phyloP scores from a whole-genome alignment of 2,329 filamentous ascomycete species.

The Dactylellina sp. region DNA sequence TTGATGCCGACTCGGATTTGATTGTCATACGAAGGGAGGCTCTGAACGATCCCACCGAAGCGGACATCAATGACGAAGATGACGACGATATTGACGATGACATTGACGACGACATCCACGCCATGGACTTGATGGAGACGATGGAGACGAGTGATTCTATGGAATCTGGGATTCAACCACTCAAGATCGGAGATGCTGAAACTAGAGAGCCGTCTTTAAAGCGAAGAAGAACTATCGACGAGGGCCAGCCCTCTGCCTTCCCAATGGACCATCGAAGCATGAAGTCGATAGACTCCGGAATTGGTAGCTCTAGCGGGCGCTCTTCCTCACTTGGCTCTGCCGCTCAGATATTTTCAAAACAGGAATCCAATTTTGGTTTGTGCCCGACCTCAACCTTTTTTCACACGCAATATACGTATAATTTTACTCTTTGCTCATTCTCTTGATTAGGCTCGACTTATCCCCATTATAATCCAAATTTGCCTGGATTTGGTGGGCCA shows the following conservation, averaged over 20 bases:
- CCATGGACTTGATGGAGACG: slow-evolving; percentile 52
- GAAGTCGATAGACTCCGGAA: slow-evolving; percentile 50
- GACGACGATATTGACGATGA: slow-evolving; percentile 57
- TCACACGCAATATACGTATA: neutral
- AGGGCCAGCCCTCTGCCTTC: slow-evolving; percentile 50
- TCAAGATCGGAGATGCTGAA: slow-evolving; percentile 37
- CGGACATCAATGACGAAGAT: slow-evolving; percentile 55
- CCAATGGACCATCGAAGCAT: slow-evolving; percentile 51
- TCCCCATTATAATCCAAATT: slow-evolving; percentile 53
- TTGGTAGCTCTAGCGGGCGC: slow-evolving; percentile 47
- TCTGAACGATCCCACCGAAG: slow-evolving; percentile 48
- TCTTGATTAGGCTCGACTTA: slow-evolving; percentile 43
- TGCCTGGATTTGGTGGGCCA: slow-evolving; percentile 41
- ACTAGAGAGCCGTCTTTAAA: slow-evolving; percentile 48
- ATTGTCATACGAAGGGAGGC: slow-evolving; percentile 50
- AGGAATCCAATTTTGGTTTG: slow-evolving; percentile 42
- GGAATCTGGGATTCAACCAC: slow-evolving; percentile 29
- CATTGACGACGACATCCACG: slow-evolving; percentile 56
- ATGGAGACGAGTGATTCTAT: slow-evolving; percentile 46
- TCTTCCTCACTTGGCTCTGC: slow-evolving; percentile 45
- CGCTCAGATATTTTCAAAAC: slow-evolving; percentile 47
- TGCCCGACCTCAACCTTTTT: slow-evolving; percentile 3
- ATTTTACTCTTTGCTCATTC: slow-evolving; percentile 33
- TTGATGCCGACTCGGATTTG: slow-evolving; percentile 58
- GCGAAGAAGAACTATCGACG: slow-evolving; percentile 47